These are phyloP conservation scores for Leavenworthia alabamica DNA, from an alignment of 345 rosid genomes.

Conservation along the genomic window DNA sequence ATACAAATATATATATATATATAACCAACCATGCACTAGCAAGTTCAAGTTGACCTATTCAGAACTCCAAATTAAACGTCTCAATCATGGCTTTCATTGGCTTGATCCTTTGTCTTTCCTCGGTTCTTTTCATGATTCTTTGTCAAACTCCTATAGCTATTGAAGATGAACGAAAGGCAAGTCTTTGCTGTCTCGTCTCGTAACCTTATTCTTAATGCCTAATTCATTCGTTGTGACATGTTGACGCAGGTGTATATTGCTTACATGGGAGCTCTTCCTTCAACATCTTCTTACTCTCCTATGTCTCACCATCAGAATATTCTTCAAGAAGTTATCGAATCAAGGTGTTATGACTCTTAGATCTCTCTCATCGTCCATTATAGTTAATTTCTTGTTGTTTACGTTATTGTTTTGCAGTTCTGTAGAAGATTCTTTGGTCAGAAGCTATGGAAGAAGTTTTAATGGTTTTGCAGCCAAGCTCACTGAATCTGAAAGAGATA, in stretches of 20 bases:
- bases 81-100: constrained; percentile 9
- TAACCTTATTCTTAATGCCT: background rate
- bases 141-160: constrained; percentile 8
- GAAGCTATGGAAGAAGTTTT: constrained; percentile 37
- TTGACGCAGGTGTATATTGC: constrained; percentile 25
- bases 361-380: background rate
- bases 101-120: background rate
- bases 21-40: background rate
- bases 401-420: constrained; percentile 8
- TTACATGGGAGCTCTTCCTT: constrained; percentile 32
- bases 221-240: background rate
- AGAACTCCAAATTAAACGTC: background rate
- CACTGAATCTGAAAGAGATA: constrained; percentile 39
- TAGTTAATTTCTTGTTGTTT: background rate
- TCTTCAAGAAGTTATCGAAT: constrained; percentile 22
- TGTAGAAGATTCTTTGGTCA: constrained; percentile 16
- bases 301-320: constrained; percentile 28
- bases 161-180: constrained; percentile 20
- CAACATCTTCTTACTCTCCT: constrained; percentile 13
- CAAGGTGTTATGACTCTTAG: constrained; percentile 12
- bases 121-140: constrained; percentile 2
- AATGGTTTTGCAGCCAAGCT: constrained; percentile 44
- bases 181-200: background rate
- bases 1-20: too few species aligned
- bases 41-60: constrained; percentile 3